Evolutionary conservation across 768 basidiomycete species (phyloP), one percentile per base, ranked within the genome.

Genomic region (Strobilomyces echinocephalus): DNA sequence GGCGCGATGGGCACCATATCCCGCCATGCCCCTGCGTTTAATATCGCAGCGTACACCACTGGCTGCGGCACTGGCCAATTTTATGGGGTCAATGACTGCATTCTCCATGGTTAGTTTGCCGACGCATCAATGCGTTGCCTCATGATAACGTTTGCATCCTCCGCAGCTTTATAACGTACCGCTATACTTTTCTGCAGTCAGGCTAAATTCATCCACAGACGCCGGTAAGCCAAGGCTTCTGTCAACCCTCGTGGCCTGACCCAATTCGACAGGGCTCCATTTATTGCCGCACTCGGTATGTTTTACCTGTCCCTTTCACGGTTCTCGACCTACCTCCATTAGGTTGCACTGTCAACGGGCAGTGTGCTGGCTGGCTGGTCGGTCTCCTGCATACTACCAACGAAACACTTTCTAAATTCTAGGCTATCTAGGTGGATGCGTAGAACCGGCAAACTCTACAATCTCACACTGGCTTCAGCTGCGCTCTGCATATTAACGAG

Each of bases 311-410:
- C 34, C 46, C 24, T 38, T 39, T 33, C 33, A 45, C 57, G 26
- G 51, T 26, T 46, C 57, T 39, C 60, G 50, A 43, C 58, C 60
- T 28, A 58, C 50, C 52, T 61, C 51, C 50, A 46, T 46, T 65
- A 93, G 88, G 71, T 89, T 57, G 85, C 88, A 46, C 79, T 97
- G 50, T 87, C 93, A 4, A 74, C 78, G 1, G 95, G 95, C 21
- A 95, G 92, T 57, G 79, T 99, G 31, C 76, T 86, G 46, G 91
- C 91, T 39, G 95, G 95, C 61, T 95, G 86, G 84, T 88, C 68
- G 60, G 80, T 73, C 28, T 52, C 52, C 11, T 48, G 46, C 16
- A 36, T 49, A 38, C 50, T 42, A 49, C 46, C 48, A 52, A 50
- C 15, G 52, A 42, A 9, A 16, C 34, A 7, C 1, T 47, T 54